Evolutionary conservation across 2,329 filamentous ascomycete species (phyloP).

Genomic region (Fusarium virguliforme): DNA sequence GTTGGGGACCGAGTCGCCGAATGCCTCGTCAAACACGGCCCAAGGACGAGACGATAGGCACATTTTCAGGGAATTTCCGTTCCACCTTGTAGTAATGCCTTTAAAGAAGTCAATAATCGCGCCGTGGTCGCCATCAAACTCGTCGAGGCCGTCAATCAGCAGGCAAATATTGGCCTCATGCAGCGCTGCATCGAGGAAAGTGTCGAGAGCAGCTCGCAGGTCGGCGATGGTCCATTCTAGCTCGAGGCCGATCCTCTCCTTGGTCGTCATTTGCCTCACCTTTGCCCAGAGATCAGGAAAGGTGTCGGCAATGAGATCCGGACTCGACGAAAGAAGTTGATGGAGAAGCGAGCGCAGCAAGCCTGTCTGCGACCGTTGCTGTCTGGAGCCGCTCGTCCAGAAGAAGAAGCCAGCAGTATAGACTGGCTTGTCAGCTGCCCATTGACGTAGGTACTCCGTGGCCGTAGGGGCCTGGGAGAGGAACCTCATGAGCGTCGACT

Average conservation of each 20-base stretch:
- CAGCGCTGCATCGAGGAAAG: slow-evolving; percentile 44
- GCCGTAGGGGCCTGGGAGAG: slow-evolving; percentile 50
- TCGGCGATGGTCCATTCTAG: slow-evolving; percentile 54
- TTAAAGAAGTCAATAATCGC: slow-evolving; percentile 52
- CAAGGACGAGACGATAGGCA: slow-evolving; percentile 56
- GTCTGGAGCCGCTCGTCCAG: slow-evolving; percentile 60
- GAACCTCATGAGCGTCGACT: slow-evolving; percentile 63
- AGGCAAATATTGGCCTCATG: slow-evolving; percentile 48
- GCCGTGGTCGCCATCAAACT: slow-evolving; percentile 54
- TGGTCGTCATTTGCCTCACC: slow-evolving; percentile 50
- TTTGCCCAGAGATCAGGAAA: slow-evolving; percentile 54
- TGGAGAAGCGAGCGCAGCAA: slow-evolving; percentile 57
- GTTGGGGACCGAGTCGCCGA: slow-evolving; percentile 48
- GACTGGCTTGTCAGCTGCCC: slow-evolving; percentile 50
- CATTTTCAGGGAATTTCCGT: slow-evolving; percentile 49
- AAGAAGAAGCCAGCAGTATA: slow-evolving; percentile 62
- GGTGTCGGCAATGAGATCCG: slow-evolving; percentile 43
- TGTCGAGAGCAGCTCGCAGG: slow-evolving; percentile 49
- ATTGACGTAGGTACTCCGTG: slow-evolving; percentile 41
- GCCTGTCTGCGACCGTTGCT: slow-evolving; percentile 58
- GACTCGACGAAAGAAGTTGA: slow-evolving; percentile 53
- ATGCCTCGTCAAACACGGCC: slow-evolving; percentile 50
- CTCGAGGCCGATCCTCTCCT: slow-evolving; percentile 51
- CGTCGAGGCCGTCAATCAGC: slow-evolving; percentile 56
- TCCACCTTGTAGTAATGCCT: slow-evolving; percentile 35